Conservation (phyloP, 345 rosid species). For the Eucalyptus albens region DNA sequence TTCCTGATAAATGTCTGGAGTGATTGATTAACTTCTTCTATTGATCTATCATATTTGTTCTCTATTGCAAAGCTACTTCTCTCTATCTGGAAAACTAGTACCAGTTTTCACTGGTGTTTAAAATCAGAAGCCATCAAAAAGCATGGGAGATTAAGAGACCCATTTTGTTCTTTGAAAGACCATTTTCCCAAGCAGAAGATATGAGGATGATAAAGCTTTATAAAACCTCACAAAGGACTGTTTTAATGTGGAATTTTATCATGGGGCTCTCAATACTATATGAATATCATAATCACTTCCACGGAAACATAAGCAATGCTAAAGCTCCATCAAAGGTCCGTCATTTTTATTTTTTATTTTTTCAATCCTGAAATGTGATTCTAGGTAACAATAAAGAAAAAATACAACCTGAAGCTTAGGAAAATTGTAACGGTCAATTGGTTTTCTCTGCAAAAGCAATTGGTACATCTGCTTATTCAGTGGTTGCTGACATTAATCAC, state of each 20-base stretch:
- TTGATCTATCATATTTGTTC: too few relatives aligned
- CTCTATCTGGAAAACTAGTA: too few relatives aligned
- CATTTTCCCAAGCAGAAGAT: neutral
- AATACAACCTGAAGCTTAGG: neutral
- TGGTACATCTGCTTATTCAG: neutral
- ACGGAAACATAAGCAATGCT: neutral
- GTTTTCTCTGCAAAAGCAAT: neutral
- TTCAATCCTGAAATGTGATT: neutral
- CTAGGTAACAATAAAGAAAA: neutral
- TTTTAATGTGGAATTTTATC: neutral
- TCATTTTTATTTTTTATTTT: neutral
- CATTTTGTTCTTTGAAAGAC: neutral
- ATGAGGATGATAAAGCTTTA: neutral
- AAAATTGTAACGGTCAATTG: neutral
- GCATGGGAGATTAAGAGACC: neutral
- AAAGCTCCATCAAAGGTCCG: neutral
- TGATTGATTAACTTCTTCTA: too few relatives aligned
- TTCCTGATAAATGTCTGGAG: too few relatives aligned
- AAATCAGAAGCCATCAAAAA: too few relatives aligned
- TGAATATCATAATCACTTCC: neutral
- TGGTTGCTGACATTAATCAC: neutral
- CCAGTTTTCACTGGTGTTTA: too few relatives aligned
- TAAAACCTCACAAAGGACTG: neutral
- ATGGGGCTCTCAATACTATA: neutral
- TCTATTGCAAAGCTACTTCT: too few relatives aligned